phyloP scores from a whole-genome alignment of 2,329 filamentous ascomycete species.

The Sclerotinia glacialis region DNA sequence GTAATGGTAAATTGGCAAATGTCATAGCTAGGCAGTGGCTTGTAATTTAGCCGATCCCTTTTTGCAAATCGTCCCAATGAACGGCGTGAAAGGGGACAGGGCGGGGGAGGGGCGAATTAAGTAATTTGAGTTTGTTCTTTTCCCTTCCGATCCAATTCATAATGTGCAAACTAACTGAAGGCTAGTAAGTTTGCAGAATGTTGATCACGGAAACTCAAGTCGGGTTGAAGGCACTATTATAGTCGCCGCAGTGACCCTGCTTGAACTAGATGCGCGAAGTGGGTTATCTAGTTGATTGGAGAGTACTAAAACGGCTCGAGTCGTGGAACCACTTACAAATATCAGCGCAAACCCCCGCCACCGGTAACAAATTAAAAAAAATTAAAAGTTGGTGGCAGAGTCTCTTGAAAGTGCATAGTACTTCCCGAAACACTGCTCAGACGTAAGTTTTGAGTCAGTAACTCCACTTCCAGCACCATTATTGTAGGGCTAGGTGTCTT shows the following conservation, averaged over 20 bases:
- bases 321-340: not conserved
- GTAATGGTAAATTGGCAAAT: constrained; percentile 59
- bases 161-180: not conserved
- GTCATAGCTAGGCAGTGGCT: constrained; percentile 60
- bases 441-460: not conserved
- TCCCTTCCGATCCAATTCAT: not conserved
- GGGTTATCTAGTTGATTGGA: not conserved
- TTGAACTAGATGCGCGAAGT: not conserved
- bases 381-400: not conserved
- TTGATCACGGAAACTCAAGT: not conserved
- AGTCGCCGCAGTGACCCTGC: constrained; percentile 14
- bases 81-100: not conserved
- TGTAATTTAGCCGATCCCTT: constrained; percentile 29
- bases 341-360: constrained; percentile 6
- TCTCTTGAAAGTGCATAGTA: constrained; percentile 10
- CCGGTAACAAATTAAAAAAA: not conserved
- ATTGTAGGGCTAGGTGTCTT: not conserved
- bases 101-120: not conserved
- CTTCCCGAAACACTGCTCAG: constrained; percentile 3
- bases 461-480: not conserved
- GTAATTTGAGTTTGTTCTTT: constrained; percentile 7
- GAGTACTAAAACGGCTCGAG: not conserved
- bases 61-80: not conserved
- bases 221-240: not conserved
- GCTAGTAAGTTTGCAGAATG: not conserved